Evolutionary conservation across 2,329 filamentous ascomycete species (phyloP).

Genomic region (Ophiostoma quercus): DNA sequence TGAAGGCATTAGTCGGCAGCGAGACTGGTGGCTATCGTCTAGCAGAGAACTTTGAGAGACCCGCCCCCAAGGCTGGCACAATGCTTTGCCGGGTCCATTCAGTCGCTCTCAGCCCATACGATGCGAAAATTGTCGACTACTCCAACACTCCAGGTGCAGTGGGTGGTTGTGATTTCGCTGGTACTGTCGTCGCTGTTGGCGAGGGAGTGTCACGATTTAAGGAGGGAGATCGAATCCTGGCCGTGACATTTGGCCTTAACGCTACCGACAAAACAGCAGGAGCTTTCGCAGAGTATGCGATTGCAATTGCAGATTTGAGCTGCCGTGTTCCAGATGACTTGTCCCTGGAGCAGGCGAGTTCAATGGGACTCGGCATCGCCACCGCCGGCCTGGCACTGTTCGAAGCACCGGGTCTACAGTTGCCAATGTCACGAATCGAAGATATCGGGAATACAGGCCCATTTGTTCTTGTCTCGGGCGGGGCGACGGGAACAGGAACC

Average conservation of each 20-base stretch:
- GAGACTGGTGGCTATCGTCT: background rate
- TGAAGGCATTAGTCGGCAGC: background rate
- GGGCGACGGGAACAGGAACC: background rate
- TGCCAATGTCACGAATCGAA: background rate
- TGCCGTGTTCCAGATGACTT: background rate
- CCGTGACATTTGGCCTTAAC: background rate
- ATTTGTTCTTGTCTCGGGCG: background rate
- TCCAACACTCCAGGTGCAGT: background rate
- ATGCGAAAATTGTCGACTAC: background rate
- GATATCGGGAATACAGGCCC: background rate
- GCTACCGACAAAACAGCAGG: background rate
- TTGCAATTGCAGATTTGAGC: background rate
- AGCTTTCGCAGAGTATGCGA: background rate
- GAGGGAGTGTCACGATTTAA: background rate
- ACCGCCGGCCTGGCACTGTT: background rate
- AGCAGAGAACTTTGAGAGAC: background rate
- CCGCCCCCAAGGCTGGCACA: background rate
- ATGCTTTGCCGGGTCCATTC: background rate
- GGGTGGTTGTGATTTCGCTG: background rate
- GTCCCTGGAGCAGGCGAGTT: background rate
- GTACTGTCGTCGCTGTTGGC: background rate
- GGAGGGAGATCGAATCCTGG: background rate
- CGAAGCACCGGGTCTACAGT: background rate
- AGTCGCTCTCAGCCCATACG: background rate
- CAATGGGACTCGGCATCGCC: background rate